Evolutionary conservation across 805 yeast species (phyloP), one percentile per base, ranked within the genome.

Genomic region (Kluyveromyces starmeri): DNA sequence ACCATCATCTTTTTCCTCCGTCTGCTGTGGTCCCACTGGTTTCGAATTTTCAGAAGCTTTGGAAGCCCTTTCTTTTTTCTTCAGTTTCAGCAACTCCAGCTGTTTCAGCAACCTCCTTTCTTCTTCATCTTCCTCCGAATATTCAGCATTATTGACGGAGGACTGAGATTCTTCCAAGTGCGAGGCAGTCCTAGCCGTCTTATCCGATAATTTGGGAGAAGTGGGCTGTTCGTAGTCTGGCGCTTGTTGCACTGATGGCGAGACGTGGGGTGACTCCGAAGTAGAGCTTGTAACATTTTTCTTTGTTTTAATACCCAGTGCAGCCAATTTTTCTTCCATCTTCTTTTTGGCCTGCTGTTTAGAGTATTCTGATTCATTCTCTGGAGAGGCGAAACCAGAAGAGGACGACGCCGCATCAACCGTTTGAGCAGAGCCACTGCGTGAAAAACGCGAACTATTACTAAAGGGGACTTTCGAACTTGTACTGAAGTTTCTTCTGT

Each of bases 281-380:
- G n/a, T n/a, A n/a, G n/a, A n/a, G n/a, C n/a, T n/a, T n/a, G n/a
- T n/a, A n/a, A n/a, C n/a, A n/a, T n/a, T n/a, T n/a, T n/a, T n/a
- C n/a, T 23, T 23, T 14, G 13, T 26, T 15, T 67, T 60, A 39
- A 84, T 71, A 3, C 95, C 95, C 38, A 85, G 67, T 42, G 78
- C 81, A 3, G 94, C 94, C 48, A 85, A 66, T 47, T 85, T 68
- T 48, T 83, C 94, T 41, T 76, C 78, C 96, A 86, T 85, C 58
- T 83, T 72, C 48, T 78, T 76, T 46, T 73, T 73, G 2, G 84
- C 84, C 50, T 83, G 89, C 12, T 85, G 89, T 55, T 83, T 85
- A 35, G 84, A 75, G 48, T 73, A 71, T n/a, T 83, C 80, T 4
- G 92, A 72, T 40, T 94, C 67, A 29, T 82, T 88, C 39, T 74